A percentile compares a stretch with the other conserved stretches of the same genome.
These are phyloP conservation scores for Verticillium alfalfae DNA, from an alignment of 2,329 filamentous ascomycete species.

Conservation along the genomic window DNA sequence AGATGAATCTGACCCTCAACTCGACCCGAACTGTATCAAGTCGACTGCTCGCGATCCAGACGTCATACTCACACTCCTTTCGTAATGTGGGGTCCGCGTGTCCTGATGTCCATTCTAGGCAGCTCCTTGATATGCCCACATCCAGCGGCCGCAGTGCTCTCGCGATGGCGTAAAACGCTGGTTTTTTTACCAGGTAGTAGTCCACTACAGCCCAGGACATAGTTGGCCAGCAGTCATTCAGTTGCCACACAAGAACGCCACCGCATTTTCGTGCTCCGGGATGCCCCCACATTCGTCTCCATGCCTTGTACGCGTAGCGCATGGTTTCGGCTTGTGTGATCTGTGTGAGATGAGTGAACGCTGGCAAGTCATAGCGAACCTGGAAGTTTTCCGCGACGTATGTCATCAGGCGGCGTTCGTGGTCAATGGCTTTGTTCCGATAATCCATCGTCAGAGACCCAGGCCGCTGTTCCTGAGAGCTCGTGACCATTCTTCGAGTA, in stretches of 20 bases:
- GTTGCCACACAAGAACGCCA: conserved; percentile 77
- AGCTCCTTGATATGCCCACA: conserved; percentile 58
- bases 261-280: conserved; percentile 66
- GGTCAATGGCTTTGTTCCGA: conserved; percentile 91
- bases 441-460: conserved; percentile 87
- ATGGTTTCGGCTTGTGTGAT: conserved; percentile 65
- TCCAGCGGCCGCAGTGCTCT: conserved; percentile 69
- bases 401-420: conserved; percentile 78
- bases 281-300: conserved; percentile 73
- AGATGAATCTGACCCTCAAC: conserved; percentile 32
- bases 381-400: conserved; percentile 88
- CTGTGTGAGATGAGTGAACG: conserved; percentile 67
- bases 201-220: conserved; percentile 76
- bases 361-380: conserved; percentile 51
- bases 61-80: too few species aligned
- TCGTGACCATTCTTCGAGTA: conserved; percentile 58
- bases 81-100: too few species aligned
- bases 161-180: conserved; percentile 73
- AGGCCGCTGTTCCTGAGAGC: conserved; percentile 71
- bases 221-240: conserved; percentile 83
- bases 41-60: conserved; percentile 34
- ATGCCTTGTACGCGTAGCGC: conserved; percentile 58
- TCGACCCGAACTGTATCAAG: conserved; percentile 15
- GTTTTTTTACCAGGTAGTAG: conserved; percentile 73
- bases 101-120: too few species aligned